These are phyloP conservation scores for Penicillium decumbens DNA, from an alignment of 2,329 filamentous ascomycete species.

Conservation along the genomic window DNA sequence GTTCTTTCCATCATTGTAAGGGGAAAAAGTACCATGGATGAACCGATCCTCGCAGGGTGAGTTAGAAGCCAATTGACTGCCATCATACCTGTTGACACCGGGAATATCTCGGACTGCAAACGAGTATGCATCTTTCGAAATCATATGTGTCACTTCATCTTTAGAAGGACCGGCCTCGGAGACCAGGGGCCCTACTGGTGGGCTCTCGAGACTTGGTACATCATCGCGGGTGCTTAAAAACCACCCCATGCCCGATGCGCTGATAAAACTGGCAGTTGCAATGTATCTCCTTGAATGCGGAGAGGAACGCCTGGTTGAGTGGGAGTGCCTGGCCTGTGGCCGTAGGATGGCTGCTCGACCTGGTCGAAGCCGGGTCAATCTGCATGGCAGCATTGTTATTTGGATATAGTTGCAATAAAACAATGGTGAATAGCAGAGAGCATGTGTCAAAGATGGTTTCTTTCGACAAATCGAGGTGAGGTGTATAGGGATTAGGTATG, in stretches of 20 bases:
- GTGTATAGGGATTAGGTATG: background rate
- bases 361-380: conserved; percentile 1
- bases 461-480: background rate
- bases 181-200: conserved; percentile 9
- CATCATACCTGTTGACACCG: conserved; percentile 25
- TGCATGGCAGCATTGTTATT: conserved; percentile 1
- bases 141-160: conserved; percentile 20
- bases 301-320: conserved; percentile 8
- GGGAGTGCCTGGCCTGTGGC: conserved; percentile 4
- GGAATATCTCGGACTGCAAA: conserved; percentile 14
- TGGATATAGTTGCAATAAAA: too few species aligned
- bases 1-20: conserved; percentile 18
- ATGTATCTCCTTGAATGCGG: conserved; percentile 10
- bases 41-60: conserved; percentile 33
- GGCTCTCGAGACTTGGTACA: conserved; percentile 15
- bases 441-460: background rate
- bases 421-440: background rate
- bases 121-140: conserved; percentile 24
- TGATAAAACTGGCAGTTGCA: conserved; percentile 10
- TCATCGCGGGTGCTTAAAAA: conserved; percentile 10
- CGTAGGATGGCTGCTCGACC: conserved; percentile 3
- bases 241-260: conserved; percentile 20
- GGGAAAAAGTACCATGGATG: conserved; percentile 25
- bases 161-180: conserved; percentile 13
- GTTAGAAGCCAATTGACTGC: conserved; percentile 33